Evolutionary conservation across 768 basidiomycete genomes (phyloP).

Genomic region (Collybia nuda): DNA sequence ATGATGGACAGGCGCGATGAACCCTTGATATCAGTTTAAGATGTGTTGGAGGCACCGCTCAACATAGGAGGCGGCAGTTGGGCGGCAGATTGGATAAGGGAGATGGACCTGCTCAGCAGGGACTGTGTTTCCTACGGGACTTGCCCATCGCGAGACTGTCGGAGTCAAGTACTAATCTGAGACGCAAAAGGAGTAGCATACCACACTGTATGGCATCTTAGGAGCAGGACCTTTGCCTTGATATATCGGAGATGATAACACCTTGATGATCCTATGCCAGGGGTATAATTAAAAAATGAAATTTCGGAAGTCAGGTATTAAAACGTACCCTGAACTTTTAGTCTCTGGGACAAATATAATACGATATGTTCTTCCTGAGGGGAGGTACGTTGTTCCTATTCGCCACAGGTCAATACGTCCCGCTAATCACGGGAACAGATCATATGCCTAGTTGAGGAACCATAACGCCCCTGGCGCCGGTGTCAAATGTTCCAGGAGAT

Average conservation of each 20-base stretch:
- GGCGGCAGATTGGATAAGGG: too few relatives aligned
- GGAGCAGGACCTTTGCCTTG: slow-evolving; percentile 12
- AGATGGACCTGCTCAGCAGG: too few relatives aligned
- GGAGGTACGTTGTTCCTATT: slow-evolving; percentile 38
- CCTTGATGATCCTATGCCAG: slow-evolving; percentile 22
- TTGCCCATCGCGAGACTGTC: slow-evolving; percentile 3
- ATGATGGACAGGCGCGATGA: too few relatives aligned
- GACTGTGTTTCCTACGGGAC: not conserved
- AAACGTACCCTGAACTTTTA: slow-evolving; percentile 32
- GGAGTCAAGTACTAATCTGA: not conserved
- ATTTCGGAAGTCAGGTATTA: not conserved
- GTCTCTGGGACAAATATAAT: slow-evolving; percentile 34
- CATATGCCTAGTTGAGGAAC: slow-evolving; percentile 61
- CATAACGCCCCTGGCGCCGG: slow-evolving; percentile 62
- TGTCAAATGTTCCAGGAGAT: slow-evolving; percentile 62
- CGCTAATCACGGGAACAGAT: slow-evolving; percentile 3
- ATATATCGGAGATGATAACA: slow-evolving; percentile 31
- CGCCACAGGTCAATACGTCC: not conserved
- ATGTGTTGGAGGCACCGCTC: too few relatives aligned
- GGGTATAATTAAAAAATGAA: slow-evolving; percentile 1
- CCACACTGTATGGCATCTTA: slow-evolving; percentile 14
- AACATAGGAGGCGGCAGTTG: too few relatives aligned
- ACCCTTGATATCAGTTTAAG: too few relatives aligned
- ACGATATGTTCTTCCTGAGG: slow-evolving; percentile 33
- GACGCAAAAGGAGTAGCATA: slow-evolving; percentile 4